Evolutionary conservation across 495 filamentous ascomycete genomes (phyloP).

Genomic region (Pyronema domesticum): DNA sequence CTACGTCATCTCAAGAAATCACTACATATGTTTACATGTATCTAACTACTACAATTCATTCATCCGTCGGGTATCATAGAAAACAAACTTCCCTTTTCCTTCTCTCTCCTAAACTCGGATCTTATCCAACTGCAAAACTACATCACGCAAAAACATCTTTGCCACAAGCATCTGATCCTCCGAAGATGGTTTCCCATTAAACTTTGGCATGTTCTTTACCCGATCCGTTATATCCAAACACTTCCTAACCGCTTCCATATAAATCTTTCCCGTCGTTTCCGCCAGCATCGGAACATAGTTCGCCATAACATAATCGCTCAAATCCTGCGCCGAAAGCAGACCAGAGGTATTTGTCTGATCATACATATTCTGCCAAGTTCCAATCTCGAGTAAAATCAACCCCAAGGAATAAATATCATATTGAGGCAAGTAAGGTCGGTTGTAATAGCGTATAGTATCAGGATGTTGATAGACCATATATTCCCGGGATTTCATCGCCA

Average conservation of each 20-base stretch:
- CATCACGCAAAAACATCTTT: background rate
- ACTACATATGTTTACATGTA: too few relatives aligned
- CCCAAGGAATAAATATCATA: slow-evolving; percentile 30
- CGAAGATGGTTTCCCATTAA: background rate
- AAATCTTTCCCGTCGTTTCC: background rate
- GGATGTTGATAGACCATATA: slow-evolving; percentile 37
- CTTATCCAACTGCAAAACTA: background rate
- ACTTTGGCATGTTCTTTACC: background rate
- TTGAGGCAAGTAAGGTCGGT: background rate
- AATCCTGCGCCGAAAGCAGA: too few relatives aligned
- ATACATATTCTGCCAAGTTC: slow-evolving; percentile 19
- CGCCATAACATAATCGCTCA: too few relatives aligned
- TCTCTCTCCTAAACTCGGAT: background rate
- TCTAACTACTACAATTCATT: too few relatives aligned
- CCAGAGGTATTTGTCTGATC: too few relatives aligned
- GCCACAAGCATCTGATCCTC: background rate
- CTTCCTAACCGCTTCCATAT: background rate
- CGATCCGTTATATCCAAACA: background rate
- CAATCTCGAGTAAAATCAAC: slow-evolving; percentile 29
- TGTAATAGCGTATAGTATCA: slow-evolving; percentile 24
- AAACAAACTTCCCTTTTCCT: too few relatives aligned
- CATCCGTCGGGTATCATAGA: too few relatives aligned
- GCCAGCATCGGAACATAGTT: too few relatives aligned
- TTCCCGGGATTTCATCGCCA: background rate
- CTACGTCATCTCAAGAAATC: too few relatives aligned